A percentile compares a stretch with the other conserved stretches of the same genome.
Conservation (phyloP, 2,329 filamentous ascomycete genomes). For the Calonectria leucothoes region DNA sequence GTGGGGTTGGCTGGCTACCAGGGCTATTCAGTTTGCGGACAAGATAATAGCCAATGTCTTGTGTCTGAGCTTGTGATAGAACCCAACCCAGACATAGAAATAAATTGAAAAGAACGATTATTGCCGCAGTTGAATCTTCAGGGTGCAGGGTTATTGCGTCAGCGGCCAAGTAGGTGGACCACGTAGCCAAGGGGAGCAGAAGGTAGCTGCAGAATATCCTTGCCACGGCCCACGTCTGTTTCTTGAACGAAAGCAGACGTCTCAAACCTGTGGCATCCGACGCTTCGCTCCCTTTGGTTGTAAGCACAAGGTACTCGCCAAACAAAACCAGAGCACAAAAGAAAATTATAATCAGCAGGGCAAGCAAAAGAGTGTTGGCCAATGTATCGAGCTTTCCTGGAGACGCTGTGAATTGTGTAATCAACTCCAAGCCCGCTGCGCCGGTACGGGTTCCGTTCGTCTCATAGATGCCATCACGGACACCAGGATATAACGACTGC, state of each 20-base stretch:
- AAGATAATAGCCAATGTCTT: background rate
- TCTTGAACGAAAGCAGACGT: too few relatives aligned
- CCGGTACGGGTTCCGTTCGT: slow-evolving; percentile 72
- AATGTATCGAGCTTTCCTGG: slow-evolving; percentile 72
- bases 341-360: slow-evolving; percentile 68
- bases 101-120: slow-evolving; percentile 32
- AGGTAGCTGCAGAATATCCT: slow-evolving; percentile 79
- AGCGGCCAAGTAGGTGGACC: slow-evolving; percentile 77
- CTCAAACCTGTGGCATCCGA: too few relatives aligned
- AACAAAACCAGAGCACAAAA: slow-evolving; percentile 67
- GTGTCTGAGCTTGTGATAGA: background rate
- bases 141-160: slow-evolving; percentile 50
- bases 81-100: slow-evolving; percentile 43
- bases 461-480: slow-evolving; percentile 70
- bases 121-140: slow-evolving; percentile 25
- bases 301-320: slow-evolving; percentile 1
- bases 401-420: slow-evolving; percentile 77
- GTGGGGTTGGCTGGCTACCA: too few relatives aligned
- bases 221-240: slow-evolving; percentile 33
- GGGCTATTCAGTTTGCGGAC: too few relatives aligned
- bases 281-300: too few relatives aligned
- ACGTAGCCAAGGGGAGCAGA: slow-evolving; percentile 75
- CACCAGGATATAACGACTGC: slow-evolving; percentile 39
- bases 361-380: slow-evolving; percentile 74
- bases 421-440: slow-evolving; percentile 68